phyloP scores from a whole-genome alignment of 345 rosid genomes.

The Reutealis trisperma region DNA sequence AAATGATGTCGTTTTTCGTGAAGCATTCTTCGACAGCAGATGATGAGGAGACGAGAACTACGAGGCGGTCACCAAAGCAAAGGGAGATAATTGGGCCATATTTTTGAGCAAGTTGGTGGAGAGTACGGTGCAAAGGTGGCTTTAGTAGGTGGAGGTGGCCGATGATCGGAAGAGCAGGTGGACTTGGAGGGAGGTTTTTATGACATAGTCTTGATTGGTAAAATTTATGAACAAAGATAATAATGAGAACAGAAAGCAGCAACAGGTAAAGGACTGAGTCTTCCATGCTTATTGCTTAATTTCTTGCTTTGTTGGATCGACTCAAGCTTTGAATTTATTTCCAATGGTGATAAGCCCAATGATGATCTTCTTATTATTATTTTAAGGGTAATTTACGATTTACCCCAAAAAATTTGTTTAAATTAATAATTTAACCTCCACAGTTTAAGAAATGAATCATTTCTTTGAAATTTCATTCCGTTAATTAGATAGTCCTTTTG shows the following conservation, averaged over 20 bases:
- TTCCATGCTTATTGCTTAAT: background rate
- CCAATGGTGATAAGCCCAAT: too few species aligned
- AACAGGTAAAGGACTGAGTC: background rate
- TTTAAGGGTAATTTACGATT: too few species aligned
- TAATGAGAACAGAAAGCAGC: background rate
- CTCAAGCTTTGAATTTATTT: too few species aligned
- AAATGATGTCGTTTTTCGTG: conserved; percentile 23
- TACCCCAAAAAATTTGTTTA: too few species aligned
- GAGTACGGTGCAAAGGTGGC: conserved; percentile 10
- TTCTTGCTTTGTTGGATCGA: too few species aligned
- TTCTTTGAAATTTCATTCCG: too few species aligned
- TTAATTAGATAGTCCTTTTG: too few species aligned
- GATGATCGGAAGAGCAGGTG: conserved; percentile 5
- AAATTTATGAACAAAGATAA: background rate
- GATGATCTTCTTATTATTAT: too few species aligned
- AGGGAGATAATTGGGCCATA: conserved; percentile 42
- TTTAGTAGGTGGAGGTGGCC: conserved; percentile 19
- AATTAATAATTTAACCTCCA: too few species aligned
- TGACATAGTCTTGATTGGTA: background rate
- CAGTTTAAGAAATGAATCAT: too few species aligned
- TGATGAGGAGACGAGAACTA: conserved; percentile 23
- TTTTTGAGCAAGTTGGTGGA: conserved; percentile 31
- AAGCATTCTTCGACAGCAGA: conserved; percentile 21
- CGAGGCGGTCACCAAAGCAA: conserved; percentile 21
- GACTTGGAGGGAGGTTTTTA: conserved; percentile 11